phyloP scores from a whole-genome alignment of 2,329 filamentous ascomycete species.

The Diaporthe longicolla region DNA sequence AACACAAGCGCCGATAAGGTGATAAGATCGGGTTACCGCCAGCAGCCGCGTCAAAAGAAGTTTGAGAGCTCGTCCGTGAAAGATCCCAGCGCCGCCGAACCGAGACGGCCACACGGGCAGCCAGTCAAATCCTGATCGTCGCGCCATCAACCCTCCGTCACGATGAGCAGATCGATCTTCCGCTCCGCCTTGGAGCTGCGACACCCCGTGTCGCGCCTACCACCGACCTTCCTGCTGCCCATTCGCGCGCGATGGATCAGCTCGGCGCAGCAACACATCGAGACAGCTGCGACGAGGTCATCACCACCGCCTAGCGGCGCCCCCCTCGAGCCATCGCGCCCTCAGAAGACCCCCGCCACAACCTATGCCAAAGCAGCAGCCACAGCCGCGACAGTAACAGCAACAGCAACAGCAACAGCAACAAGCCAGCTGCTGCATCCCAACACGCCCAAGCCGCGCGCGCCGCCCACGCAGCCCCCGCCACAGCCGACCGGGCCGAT shows the following conservation, averaged over 20 bases:
- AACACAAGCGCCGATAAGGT: neutral
- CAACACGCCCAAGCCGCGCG: slow-evolving; percentile 61
- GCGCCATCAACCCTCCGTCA: neutral
- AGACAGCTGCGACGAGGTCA: slow-evolving; percentile 49
- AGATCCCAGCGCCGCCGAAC: neutral
- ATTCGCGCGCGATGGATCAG: slow-evolving; percentile 64
- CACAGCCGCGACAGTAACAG: neutral
- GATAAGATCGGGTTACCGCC: slow-evolving; percentile 4
- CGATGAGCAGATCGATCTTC: slow-evolving; percentile 72
- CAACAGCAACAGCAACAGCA: neutral
- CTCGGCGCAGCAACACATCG: slow-evolving; percentile 64
- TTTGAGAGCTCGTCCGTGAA: slow-evolving; percentile 16
- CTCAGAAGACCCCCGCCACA: slow-evolving; percentile 31
- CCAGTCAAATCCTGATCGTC: neutral
- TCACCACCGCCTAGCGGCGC: slow-evolving; percentile 38
- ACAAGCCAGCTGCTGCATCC: neutral
- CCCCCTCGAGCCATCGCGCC: slow-evolving; percentile 18
- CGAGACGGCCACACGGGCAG: neutral
- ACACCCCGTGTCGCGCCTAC: slow-evolving; percentile 59
- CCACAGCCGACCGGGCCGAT: slow-evolving; percentile 57
- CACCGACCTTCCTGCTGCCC: slow-evolving; percentile 66
- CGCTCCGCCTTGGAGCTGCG: slow-evolving; percentile 75
- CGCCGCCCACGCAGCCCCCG: slow-evolving; percentile 62
- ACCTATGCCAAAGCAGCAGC: slow-evolving; percentile 24
- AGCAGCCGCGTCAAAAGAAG: slow-evolving; percentile 16